Evolutionary conservation across 371 early-diverging fungal species (phyloP).

Genomic region (Saksenaea vasiformis): DNA sequence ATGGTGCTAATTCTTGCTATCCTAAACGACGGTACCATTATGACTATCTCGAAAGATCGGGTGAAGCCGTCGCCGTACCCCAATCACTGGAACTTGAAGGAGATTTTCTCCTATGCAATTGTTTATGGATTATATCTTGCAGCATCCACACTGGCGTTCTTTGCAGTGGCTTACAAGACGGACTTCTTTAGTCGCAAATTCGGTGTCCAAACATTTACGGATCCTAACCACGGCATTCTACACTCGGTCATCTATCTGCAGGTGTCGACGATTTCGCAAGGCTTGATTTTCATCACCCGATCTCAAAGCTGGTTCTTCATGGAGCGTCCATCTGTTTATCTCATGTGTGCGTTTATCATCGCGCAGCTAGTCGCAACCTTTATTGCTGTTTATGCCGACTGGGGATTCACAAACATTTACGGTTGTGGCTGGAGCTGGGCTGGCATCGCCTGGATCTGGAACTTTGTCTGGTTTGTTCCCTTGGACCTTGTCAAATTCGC

Average conservation of each 20-base stretch:
- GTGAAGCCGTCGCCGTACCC: constrained; percentile 61
- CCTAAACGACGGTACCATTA: constrained; percentile 66
- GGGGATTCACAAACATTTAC: constrained; percentile 55
- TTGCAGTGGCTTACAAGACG: constrained; percentile 45
- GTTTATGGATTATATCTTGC: constrained; percentile 61
- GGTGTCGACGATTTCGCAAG: constrained; percentile 57
- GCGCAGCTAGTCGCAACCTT: constrained; percentile 60
- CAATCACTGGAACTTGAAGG: constrained; percentile 60
- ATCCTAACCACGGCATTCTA: constrained; percentile 40
- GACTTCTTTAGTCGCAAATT: constrained; percentile 49
- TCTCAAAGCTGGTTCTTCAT: constrained; percentile 55
- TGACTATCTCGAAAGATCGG: constrained; percentile 66
- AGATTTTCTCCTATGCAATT: constrained; percentile 61
- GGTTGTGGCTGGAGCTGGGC: constrained; percentile 61
- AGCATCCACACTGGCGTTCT: constrained; percentile 60
- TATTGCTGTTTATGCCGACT: constrained; percentile 59
- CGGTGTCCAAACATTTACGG: constrained; percentile 28
- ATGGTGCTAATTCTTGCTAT: constrained; percentile 66
- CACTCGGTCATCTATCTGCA: constrained; percentile 60
- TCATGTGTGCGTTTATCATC: constrained; percentile 53
- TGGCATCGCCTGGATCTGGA: constrained; percentile 53
- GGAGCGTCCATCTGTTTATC: constrained; percentile 53
- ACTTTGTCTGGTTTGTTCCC: constrained; percentile 67
- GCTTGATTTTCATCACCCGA: constrained; percentile 56
- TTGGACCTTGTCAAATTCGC: constrained; percentile 66